Evolutionary conservation across 257 asterid species (phyloP), one percentile per base, ranked within the genome.

Genomic region (Fraxinus quadrangulata): DNA sequence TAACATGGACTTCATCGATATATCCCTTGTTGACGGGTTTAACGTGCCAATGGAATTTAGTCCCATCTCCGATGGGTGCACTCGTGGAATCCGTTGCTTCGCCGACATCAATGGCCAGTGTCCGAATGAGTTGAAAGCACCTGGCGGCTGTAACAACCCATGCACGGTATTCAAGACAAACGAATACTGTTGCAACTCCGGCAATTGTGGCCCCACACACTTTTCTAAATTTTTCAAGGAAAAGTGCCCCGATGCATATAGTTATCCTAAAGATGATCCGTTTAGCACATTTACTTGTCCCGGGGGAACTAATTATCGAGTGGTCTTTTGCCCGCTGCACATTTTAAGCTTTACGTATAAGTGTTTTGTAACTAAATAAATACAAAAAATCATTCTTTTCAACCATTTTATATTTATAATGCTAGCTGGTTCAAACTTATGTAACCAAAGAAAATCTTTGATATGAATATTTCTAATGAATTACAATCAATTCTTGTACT

Each of bases 11-110:
- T 84, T 12, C 42, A 78, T 85, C 17, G 86, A 85, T 61, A 83
- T 86, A 23, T 86, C 90, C 5, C 81, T 86, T 0, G 85, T 88
- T 0, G 90, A 77, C 19, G 88, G 90, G 16, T 86, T 89, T 76
- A 86, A 89, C 37, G 71, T 89, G 0, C 85, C 88, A 0, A 80
- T 89, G 84, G 85, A 83, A 16, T 85, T 89, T 67, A 81, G 82
- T 83, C 87, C 92, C 17, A 84, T n/a, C n/a, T n/a, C 72, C 7
- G 10, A 37, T 7, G 83, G 68, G 21, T 85, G 90, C 75, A 56
- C 54, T n/a, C 71, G 31, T 1, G 72, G 78, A 9, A 75, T 75
- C 13, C 42, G 8, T 2, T 78, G 85, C 37, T 8, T 21, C 0
- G 76, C 72, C 0, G 68, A 82, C 26, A 75, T 82, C 30, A 78